Base-by-base conservation (phyloP, 108 stramenopile species). In the Nitzschia palea region DNA sequence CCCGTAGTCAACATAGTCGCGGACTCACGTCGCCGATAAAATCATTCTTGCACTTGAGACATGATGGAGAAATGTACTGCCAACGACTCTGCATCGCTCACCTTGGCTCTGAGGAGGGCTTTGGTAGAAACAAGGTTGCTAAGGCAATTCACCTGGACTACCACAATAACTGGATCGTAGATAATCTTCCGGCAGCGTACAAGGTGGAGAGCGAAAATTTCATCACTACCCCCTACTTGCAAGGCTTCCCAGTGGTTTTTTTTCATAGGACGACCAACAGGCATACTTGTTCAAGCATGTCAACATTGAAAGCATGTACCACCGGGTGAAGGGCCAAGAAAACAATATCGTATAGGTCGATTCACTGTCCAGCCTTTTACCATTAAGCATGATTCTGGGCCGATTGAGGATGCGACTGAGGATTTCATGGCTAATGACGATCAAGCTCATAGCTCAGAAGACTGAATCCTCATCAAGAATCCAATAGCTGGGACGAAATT, bases 101-200 rank as follows among this genome's bases (percentile, higher is more conserved):
- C 71, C 69, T 86, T 2, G 86, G 86, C 4, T 77, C 80, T n/a
- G 81, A 72, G 4, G 83, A 89, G 59, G 84, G 84, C 29, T 67
- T 83, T 4, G 51, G 50, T 26, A 74, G 82, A 65, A 80, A 81
- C 51, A 84, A 86, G 55, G 73, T 95, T 55, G 82, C 80, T 9
- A 55, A 72, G 40, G 90, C 88, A 63, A 95, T 97, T 71, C 87
- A 84, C 8, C 84, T 93, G 56, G 71, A 88, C 22, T 97, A 97
- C 69, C 85, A 86, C 62, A 78, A 88, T 52, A 92, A 97, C 77
- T 93, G 91, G 96, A 96, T 96, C 43, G 89, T 97, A 25, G 95
- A 96, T 67, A 95, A 93, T 69, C 77, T 97, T 12, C 88, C 94
- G 25, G 85, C 92, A 14, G 95, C 90, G 18, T 64, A 65, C 20